These are phyloP conservation scores for Microcyclospora tardicrescens DNA, from an alignment of 2,329 filamentous ascomycete genomes.

Conservation along the genomic window DNA sequence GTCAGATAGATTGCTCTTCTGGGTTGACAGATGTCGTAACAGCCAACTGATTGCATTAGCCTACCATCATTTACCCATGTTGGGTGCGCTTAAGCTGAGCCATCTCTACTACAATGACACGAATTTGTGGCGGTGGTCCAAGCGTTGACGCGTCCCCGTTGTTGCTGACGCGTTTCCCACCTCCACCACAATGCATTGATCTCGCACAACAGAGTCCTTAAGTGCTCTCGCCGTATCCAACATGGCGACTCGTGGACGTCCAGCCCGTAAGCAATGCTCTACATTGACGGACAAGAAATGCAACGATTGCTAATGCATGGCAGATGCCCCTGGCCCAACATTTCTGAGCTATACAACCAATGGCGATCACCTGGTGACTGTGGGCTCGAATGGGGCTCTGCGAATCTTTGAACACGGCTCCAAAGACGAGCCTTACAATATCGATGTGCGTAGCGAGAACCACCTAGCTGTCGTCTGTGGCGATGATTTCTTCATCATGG, in stretches of 20 bases:
- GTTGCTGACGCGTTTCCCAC: no score
- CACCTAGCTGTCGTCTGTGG: constrained; percentile 67
- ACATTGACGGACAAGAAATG: neutral
- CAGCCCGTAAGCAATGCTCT: constrained; percentile 35
- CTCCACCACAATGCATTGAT: no score
- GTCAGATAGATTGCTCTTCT: no score
- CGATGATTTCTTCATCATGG: constrained; percentile 74
- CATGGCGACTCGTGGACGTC: constrained; percentile 41
- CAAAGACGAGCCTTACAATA: constrained; percentile 80
- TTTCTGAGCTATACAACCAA: constrained; percentile 82
- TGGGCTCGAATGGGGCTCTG: constrained; percentile 85
- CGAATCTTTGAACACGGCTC: constrained; percentile 85
- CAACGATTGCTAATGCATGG: neutral
- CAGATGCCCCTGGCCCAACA: constrained; percentile 74
- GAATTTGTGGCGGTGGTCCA: no score
- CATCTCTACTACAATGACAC: no score
- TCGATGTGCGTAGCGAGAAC: constrained; percentile 81
- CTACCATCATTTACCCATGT: no score
- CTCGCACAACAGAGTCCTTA: no score
- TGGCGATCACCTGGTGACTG: constrained; percentile 75
- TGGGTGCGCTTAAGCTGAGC: no score
- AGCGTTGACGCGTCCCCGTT: no score
- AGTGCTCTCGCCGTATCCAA: neutral
- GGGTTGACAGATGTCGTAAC: no score
- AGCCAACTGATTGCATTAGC: no score